phyloP scores from a whole-genome alignment of 2,329 filamentous ascomycete genomes.

The Epichloe scottii region DNA sequence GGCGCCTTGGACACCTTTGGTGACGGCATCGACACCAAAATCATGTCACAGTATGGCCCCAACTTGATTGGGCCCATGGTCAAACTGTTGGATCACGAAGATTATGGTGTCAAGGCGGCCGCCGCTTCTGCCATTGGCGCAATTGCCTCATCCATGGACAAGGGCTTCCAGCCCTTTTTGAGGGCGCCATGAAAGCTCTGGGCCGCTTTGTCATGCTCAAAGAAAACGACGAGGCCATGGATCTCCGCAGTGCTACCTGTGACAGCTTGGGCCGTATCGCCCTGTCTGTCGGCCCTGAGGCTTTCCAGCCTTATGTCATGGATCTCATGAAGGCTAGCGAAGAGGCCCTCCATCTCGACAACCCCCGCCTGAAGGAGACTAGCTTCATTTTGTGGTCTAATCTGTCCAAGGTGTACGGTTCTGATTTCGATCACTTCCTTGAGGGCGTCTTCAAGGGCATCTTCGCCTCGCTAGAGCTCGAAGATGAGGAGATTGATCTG shows the following conservation, averaged over 20 bases:
- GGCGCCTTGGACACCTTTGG: constrained; percentile 85
- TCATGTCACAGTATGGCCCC: constrained; percentile 70
- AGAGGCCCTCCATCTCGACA: constrained; percentile 77
- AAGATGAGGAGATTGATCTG: constrained; percentile 76
- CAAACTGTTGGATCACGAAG: constrained; percentile 68
- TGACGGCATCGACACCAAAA: constrained; percentile 65
- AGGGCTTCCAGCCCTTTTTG: constrained; percentile 84
- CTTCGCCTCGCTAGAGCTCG: constrained; percentile 72
- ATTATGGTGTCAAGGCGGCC: constrained; percentile 80
- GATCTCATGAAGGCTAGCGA: constrained; percentile 87
- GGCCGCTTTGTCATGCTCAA: constrained; percentile 76
- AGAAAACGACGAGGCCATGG: constrained; percentile 78
- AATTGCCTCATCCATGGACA: constrained; percentile 73
- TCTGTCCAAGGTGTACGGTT: constrained; percentile 85
- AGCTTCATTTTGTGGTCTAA: constrained; percentile 96
- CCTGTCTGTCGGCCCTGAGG: constrained; percentile 67
- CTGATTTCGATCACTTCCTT: constrained; percentile 68
- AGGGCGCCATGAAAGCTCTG: constrained; percentile 79
- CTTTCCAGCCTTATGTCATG: constrained; percentile 84
- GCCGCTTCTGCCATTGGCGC: constrained; percentile 84
- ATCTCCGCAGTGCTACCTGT: constrained; percentile 77
- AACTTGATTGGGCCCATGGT: constrained; percentile 79
- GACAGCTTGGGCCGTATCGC: constrained; percentile 93
- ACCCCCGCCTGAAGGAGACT: constrained; percentile 84
- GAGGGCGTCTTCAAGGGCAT: constrained; percentile 67